Evolutionary conservation across 441 rosid species (phyloP), one percentile per base, ranked within the genome.

Genomic region (Raphanus hybrid): DNA sequence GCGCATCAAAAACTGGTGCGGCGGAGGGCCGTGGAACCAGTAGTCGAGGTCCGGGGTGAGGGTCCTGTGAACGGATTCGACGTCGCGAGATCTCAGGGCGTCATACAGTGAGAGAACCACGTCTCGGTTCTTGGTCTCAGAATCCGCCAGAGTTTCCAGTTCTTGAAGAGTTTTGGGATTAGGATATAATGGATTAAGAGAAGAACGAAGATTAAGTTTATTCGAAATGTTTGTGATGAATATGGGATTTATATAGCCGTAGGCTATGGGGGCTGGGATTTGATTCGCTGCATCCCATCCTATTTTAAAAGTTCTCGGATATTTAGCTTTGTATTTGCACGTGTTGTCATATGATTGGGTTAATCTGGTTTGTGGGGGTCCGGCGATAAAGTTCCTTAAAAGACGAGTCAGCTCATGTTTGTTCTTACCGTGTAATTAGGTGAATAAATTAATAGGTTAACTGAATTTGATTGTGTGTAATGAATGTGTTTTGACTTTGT

Each of bases 1-100:
- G 87, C 88, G 97, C 98, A 92, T 94, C 96, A 94, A 54, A 88
- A 85, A 92, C 89, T 94, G 98, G 86, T 92, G 90, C 16, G 93
- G 82, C 1, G 97, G 98, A 2, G 98, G 98, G 15, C 98, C 98
- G 70, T 94, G 98, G 81, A 94, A 94, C 98, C 98, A 92, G 86
- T 92, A 90, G 86, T 94, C 98, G 39, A 94, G 97, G 74, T 94
- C 97, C 2, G 91, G 83, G 29, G 92, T 92, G 1, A 94, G 83
- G 83, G 88, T 87, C 79, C 81, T 80, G 86, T 86, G 91, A 3
- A 94, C 96, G 0, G 92, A 86, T 64, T 78, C 80, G 0, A 92
- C 93, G 98, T 94, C 92, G 20, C 91, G 93, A 26, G 85, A 74
- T 52, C 80, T 86, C 50, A 94, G 68, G 89, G 98, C 96, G 0